Conservation (phyloP, 192 early-diverging fungal species). For the Mortierella hygrophila region DNA sequence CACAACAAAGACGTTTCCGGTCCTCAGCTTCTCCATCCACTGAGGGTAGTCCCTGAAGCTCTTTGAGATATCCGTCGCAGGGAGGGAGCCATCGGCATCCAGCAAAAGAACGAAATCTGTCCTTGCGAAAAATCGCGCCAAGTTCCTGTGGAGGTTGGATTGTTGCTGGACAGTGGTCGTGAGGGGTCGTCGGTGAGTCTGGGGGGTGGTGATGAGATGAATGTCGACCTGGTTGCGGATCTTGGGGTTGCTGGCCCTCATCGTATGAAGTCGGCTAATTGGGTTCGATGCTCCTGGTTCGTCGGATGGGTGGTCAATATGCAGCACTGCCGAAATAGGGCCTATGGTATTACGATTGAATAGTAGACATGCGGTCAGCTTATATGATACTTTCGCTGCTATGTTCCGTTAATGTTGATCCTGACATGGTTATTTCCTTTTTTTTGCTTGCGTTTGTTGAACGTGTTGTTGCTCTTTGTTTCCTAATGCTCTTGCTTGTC, state of each 20-base stretch:
- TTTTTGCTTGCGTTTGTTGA: too few species aligned
- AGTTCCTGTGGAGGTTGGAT: conserved; percentile 65
- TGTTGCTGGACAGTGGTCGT: conserved; percentile 43
- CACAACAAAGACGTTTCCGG: conserved; percentile 64
- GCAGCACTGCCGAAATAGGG: conserved; percentile 63
- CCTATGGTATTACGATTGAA: conserved; percentile 24
- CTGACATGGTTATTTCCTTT: too few species aligned
- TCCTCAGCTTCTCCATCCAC: conserved; percentile 56
- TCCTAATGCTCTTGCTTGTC: too few species aligned
- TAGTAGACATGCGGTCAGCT: neutral
- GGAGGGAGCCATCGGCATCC: conserved; percentile 57
- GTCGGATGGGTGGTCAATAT: conserved; percentile 29
- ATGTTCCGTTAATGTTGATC: neutral
- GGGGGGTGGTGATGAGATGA: conserved; percentile 58
- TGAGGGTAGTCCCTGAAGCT: conserved; percentile 50
- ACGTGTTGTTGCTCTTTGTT: too few species aligned
- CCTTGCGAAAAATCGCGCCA: conserved; percentile 66
- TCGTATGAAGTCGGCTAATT: conserved; percentile 36
- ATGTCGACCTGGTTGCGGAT: conserved; percentile 60
- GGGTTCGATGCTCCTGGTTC: conserved; percentile 14
- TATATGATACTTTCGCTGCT: neutral
- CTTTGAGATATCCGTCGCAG: conserved; percentile 55
- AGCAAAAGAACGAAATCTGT: conserved; percentile 64
- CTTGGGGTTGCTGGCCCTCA: conserved; percentile 54
- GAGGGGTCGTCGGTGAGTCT: conserved; percentile 34